Conservation (phyloP, 1,284 basidiomycete species). For the Sporisorium sorghi region DNA sequence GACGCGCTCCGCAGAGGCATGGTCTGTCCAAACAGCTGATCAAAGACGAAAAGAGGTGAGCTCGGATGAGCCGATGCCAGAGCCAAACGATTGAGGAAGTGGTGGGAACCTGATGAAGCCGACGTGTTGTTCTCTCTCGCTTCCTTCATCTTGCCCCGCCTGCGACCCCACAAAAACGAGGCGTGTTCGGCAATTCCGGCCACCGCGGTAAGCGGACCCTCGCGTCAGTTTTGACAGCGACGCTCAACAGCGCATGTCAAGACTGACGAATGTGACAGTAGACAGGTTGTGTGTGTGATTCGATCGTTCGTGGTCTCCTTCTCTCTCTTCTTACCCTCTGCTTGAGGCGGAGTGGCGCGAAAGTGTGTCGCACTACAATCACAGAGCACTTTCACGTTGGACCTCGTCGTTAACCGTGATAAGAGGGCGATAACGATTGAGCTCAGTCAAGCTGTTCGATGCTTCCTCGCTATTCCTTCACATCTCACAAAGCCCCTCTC, state of each 20-base stretch:
- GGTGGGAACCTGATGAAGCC: constrained; percentile 1
- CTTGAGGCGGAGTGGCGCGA: not conserved
- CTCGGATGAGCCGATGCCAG: constrained; percentile 15
- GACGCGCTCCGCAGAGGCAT: constrained; percentile 27
- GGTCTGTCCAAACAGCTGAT: not conserved
- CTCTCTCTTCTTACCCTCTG: not conserved
- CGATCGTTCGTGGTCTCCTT: not conserved
- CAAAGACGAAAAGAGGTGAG: not conserved
- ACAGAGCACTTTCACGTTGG: not conserved
- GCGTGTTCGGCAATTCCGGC: constrained; percentile 28
- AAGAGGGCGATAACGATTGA: not conserved
- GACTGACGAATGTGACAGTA: not conserved
- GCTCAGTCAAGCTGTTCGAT: not conserved
- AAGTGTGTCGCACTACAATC: not conserved
- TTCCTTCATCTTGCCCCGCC: constrained; percentile 3
- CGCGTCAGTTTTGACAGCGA: not conserved
- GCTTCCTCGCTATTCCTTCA: constrained; percentile 8
- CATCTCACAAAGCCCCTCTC: not conserved
- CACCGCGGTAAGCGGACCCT: constrained; percentile 17
- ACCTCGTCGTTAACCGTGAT: not conserved
- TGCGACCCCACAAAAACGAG: constrained; percentile 2
- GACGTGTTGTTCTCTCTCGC: not conserved
- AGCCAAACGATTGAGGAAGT: constrained; percentile 1
- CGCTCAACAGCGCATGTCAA: constrained; percentile 6
- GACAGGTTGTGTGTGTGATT: not conserved